A percentile compares a stretch with the other conserved stretches of the same genome.
Evolutionary conservation across 1,139 yeast species (phyloP).

Genomic region (Suhomyces anneliseae): DNA sequence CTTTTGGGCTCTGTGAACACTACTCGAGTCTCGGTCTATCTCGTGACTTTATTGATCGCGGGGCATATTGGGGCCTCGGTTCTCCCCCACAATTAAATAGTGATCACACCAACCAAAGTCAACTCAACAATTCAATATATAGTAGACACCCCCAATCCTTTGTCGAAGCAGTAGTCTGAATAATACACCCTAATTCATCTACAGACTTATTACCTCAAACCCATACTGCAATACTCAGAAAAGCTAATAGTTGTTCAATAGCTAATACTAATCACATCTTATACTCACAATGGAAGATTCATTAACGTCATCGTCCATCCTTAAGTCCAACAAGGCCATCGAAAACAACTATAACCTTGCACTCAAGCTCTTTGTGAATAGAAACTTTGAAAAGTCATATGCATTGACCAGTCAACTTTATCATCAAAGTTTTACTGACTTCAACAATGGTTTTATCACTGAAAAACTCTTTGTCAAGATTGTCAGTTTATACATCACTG

Average conservation of each 20-base stretch:
- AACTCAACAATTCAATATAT: neutral
- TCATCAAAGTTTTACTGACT: slow-evolving; percentile 22
- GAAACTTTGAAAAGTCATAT: slow-evolving; percentile 37
- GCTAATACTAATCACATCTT: neutral
- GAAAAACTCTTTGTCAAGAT: slow-evolving; percentile 35
- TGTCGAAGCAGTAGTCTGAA: no score
- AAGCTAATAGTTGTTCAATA: no score
- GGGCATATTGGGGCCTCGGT: neutral
- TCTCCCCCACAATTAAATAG: neutral
- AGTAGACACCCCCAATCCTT: neutral
- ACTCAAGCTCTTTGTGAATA: slow-evolving; percentile 42
- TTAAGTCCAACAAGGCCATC: slow-evolving; percentile 19
- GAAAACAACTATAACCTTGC: slow-evolving; percentile 37
- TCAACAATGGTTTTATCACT: slow-evolving; percentile 26
- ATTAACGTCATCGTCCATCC: slow-evolving; percentile 5
- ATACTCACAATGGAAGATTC: slow-evolving; percentile 10
- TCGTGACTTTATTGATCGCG: neutral
- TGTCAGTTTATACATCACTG: slow-evolving; percentile 37
- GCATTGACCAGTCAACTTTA: slow-evolving; percentile 28
- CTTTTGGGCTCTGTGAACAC: neutral
- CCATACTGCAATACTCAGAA: neutral
- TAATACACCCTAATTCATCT: neutral
- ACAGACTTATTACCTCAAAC: no score
- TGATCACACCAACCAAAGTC: neutral
- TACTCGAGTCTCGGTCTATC: neutral